phyloP scores from a whole-genome alignment of 75 land plant genomes.

The Selaginella moellendorffii region DNA sequence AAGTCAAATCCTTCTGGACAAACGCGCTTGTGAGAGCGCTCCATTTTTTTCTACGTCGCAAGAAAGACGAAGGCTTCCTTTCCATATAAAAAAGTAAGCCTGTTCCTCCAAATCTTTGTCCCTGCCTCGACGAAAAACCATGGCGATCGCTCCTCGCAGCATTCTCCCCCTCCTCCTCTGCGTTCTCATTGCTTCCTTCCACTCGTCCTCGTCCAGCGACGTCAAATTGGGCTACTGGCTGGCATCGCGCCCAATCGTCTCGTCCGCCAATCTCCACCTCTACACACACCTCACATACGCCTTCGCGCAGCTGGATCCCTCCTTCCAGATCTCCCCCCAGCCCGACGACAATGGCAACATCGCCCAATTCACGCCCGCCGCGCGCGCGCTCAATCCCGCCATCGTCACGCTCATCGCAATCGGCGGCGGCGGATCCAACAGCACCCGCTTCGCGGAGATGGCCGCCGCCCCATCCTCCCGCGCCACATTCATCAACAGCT shows the following conservation, averaged over 20 bases:
- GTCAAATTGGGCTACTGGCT: slow-evolving; percentile 29
- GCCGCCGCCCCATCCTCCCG: slow-evolving; percentile 7
- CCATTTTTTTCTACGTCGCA: too few relatives aligned
- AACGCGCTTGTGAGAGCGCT: too few relatives aligned
- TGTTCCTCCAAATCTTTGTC: too few relatives aligned
- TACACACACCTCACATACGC: slow-evolving; percentile 5
- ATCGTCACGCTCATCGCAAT: slow-evolving; percentile 34
- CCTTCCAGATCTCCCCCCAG: background rate
- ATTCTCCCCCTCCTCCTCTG: too few relatives aligned
- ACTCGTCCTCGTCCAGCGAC: too few relatives aligned
- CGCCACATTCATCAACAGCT: slow-evolving; percentile 18
- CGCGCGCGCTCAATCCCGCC: slow-evolving; percentile 14
- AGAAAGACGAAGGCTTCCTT: too few relatives aligned
- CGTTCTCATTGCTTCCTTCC: too few relatives aligned
- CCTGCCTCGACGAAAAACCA: too few relatives aligned
- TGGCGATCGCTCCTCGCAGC: too few relatives aligned
- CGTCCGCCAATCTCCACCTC: background rate
- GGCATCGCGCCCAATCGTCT: slow-evolving; percentile 9
- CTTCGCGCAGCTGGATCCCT: background rate
- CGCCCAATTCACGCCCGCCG: slow-evolving; percentile 18
- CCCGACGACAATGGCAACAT: slow-evolving; percentile 1
- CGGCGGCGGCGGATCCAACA: slow-evolving; percentile 15
- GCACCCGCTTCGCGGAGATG: slow-evolving; percentile 21
- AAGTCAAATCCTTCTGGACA: too few relatives aligned
- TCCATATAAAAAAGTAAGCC: too few relatives aligned